phyloP scores from a whole-genome alignment of 2,329 filamentous ascomycete species.

The Nannizziopsis arthrosporioides region DNA sequence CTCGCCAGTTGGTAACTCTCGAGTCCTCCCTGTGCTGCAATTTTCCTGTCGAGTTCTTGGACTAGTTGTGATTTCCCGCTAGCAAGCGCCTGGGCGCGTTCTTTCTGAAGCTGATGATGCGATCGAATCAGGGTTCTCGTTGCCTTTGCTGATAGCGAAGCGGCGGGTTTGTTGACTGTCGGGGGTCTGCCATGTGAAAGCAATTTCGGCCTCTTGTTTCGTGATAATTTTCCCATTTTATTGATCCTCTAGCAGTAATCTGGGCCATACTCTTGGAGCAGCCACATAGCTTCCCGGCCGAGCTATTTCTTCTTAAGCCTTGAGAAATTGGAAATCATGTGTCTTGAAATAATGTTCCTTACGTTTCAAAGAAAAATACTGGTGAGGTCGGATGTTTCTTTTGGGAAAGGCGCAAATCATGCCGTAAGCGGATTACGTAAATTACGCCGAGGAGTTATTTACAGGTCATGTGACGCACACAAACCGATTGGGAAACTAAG shows the following conservation, averaged over 20 bases:
- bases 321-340: background rate
- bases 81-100: slow-evolving; percentile 41
- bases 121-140: slow-evolving; percentile 48
- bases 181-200: slow-evolving; percentile 39
- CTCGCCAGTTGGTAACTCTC: slow-evolving; percentile 51
- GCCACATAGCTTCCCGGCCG: too few relatives aligned
- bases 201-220: slow-evolving; percentile 26
- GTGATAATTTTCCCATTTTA: slow-evolving; percentile 20
- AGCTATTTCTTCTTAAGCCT: too few relatives aligned
- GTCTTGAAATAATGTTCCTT: too few relatives aligned
- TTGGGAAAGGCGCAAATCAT: slow-evolving; percentile 9
- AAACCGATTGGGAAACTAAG: slow-evolving; percentile 18
- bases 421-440: background rate
- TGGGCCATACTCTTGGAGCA: background rate
- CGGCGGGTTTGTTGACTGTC: slow-evolving; percentile 24
- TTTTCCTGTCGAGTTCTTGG: slow-evolving; percentile 37
- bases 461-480: slow-evolving; percentile 16
- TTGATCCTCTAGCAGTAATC: background rate
- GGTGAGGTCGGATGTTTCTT: background rate
- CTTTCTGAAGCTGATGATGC: slow-evolving; percentile 50
- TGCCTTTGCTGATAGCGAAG: slow-evolving; percentile 43
- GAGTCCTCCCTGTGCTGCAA: slow-evolving; percentile 47
- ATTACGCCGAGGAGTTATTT: background rate
- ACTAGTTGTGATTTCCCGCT: slow-evolving; percentile 35
- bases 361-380: background rate